A percentile compares a stretch with the other conserved stretches of the same genome.
Conservation (phyloP, 257 asterid species). For the Solanum tarapatanum region DNA sequence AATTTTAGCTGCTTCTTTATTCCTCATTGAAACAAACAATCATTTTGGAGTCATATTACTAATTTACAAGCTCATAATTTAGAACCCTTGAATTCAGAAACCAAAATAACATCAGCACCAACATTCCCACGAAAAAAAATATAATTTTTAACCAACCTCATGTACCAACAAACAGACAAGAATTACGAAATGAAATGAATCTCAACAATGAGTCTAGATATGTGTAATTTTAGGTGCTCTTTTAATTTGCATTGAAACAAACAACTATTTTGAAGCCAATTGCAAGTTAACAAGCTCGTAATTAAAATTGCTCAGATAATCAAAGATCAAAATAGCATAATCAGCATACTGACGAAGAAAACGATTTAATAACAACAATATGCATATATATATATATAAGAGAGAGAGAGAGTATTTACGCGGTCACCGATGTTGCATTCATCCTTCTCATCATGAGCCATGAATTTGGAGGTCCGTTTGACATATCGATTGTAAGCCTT, state of each 20-base stretch:
- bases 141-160: too few relatives aligned
- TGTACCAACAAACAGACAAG: neutral
- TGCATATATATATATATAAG: too few relatives aligned
- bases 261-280: neutral
- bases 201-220: neutral
- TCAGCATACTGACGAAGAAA: neutral
- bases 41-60: too few relatives aligned
- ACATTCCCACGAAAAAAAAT: neutral
- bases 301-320: neutral
- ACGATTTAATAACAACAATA: neutral
- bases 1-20: neutral
- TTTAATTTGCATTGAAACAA: neutral
- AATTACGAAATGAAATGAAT: neutral
- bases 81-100: neutral
- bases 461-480: slow-evolving; percentile 75
- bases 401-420: neutral
- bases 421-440: neutral
- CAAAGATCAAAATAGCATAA: neutral
- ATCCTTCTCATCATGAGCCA: slow-evolving; percentile 71
- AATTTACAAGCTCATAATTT: neutral
- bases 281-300: neutral
- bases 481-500: too few relatives aligned
- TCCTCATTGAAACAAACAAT: too few relatives aligned
- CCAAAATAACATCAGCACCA: neutral
- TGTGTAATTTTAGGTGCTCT: neutral